Evolutionary conservation across 2,329 filamentous ascomycete genomes (phyloP), one percentile per base, ranked within the genome.

Genomic region (Onygena corvina): DNA sequence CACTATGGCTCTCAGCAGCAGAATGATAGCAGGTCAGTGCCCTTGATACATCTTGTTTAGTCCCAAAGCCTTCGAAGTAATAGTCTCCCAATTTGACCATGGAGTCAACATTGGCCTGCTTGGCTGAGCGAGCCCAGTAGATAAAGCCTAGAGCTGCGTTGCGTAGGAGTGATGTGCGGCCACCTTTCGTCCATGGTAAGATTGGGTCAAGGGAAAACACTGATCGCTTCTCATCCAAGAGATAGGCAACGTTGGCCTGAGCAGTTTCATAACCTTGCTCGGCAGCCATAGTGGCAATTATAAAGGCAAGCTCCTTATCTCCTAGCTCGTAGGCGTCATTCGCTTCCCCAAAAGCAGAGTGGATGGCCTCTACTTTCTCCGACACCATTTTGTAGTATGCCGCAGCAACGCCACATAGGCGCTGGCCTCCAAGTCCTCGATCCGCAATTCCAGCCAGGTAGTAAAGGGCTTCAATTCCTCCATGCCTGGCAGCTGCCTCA

Each of bases 11-110:
- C 61, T 98, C 92, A 0, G 89, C 89, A 1, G 92, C 92, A 3
- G 86, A 85, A 48, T 85, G 83, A 60, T 98, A 98, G 70, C 92
- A 98, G 38, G 84, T 81, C 0, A 89, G 88, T 4, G 93, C 93
- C 65, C 94, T 94, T 58, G 89, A 82, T 14, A 84, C 71, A 56
- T 93, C 84, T 0, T 71, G 59, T 5, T 77, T 71, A 0, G 84
- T 78, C 2, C 90, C 90, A 20, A 89, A 77, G 4, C 92, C 92
- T 50, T 79, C 69, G 27, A 94, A 80, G 65, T 98, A 96, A 67
- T 96, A 96, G 67, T 98, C 93, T 33, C 92, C 92, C 84, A 96
- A 94, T 69, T 98, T 98, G 56, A 98, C 85, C 54, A 94, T 75
- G 0, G 89, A 86, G 67, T 98, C 92, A 40, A 94, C 83, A 57